Base-by-base conservation (phyloP, 805 yeast species). In the Ogataea pilisensis region DNA sequence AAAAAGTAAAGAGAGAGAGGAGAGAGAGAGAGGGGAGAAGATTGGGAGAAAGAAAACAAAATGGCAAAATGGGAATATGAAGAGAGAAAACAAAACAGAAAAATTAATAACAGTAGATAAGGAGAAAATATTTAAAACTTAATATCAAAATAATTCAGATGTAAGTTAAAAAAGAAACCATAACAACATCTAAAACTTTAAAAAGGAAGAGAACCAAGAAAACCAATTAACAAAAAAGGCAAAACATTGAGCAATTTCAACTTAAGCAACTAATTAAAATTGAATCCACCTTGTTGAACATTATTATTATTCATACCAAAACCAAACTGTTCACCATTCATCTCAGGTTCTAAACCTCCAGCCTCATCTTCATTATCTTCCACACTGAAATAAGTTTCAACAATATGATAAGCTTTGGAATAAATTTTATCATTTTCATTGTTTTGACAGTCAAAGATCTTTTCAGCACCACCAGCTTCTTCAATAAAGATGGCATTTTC, bases 381-480 rank as follows among this genome's bases (percentile, higher is more conserved):
- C 37, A 85, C 95, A 39, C 83, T 74, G 68, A 93, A 93, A 68
- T 88, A 93, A 54, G 85, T 87, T 60, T 87, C 95, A 65, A 93
- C 89, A 58, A 93, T 87, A 51, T 72, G 72, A 70, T 77, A 93
- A 26, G 98, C 95, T 70, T 89, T 90, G 61, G 85, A 79, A 67
- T 93, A 93, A 58, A 93, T 86, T 60, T 83, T 86, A 61, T 91
- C 95, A 66, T 91, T 93, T 58, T 81, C 86, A 68, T 87, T 89
- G 62, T 76, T 79, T 73, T 93, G 99, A 63, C 95, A 85, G 46
- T 86, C 88, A 65, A 85, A 84, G 55, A 93, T 91, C 71, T 87
- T 90, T 65, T 93, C 98, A 80, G 89, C 84, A 48, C 99, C 99
- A 56, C 97, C 98, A 33, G 97, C 97, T 64, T 91, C 97, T 70